These are phyloP conservation scores for Hordeum pubiflorum DNA, from an alignment of 202 grass and related monocot species.

Conservation along the genomic window DNA sequence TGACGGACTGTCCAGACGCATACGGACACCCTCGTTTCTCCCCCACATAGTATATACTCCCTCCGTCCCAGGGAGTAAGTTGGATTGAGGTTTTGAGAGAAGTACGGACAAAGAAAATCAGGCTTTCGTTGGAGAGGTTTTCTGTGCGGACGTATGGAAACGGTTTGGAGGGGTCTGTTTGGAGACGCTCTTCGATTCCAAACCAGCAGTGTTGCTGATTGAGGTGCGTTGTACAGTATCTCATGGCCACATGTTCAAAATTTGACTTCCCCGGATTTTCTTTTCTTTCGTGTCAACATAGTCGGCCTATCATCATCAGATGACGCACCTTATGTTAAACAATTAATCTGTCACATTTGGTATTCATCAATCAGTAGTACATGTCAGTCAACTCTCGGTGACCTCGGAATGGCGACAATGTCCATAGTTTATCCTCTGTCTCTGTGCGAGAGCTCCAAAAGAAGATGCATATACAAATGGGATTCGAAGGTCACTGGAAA, in stretches of 20 bases:
- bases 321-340: neutral
- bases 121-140: too few relatives aligned
- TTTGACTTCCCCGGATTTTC: too few relatives aligned
- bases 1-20: too few relatives aligned
- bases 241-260: neutral
- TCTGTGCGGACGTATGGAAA: too few relatives aligned
- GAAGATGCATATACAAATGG: neutral
- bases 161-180: too few relatives aligned
- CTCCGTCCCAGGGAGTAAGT: too few relatives aligned
- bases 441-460: neutral
- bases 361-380: neutral
- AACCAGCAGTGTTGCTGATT: neutral
- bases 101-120: too few relatives aligned
- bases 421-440: neutral
- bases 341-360: neutral
- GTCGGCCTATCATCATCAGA: neutral
- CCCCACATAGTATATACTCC: too few relatives aligned
- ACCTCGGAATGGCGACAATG: neutral
- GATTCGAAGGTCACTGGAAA: neutral
- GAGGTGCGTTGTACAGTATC: neutral
- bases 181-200: too few relatives aligned
- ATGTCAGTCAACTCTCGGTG: neutral
- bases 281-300: neutral
- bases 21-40: too few relatives aligned
- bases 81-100: too few relatives aligned